phyloP scores from a whole-genome alignment of 805 yeast species.

The Hanseniaspora thailandica region DNA sequence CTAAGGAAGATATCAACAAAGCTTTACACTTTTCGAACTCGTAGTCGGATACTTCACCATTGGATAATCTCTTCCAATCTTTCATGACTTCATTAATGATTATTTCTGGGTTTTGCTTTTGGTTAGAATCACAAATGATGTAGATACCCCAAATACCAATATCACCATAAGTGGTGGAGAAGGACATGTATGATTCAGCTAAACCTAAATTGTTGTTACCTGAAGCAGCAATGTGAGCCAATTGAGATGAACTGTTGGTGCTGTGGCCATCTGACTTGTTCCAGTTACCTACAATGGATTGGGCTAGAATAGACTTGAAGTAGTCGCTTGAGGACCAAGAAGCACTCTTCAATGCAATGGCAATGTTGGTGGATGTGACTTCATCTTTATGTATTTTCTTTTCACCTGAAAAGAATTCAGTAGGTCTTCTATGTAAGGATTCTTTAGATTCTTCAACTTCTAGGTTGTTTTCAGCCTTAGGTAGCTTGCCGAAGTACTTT shows the following conservation, averaged over 20 bases:
- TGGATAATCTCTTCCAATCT: constrained; percentile 81
- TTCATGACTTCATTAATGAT: constrained; percentile 63
- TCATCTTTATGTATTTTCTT: constrained; percentile 70
- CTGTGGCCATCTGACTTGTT: constrained; percentile 84
- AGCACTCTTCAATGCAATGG: constrained; percentile 93
- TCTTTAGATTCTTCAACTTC: constrained; percentile 34
- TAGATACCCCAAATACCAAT: constrained; percentile 97
- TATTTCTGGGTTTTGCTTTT: constrained; percentile 44
- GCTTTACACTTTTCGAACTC: constrained; percentile 93
- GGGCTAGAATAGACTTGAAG: constrained; percentile 89
- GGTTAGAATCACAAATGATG: constrained; percentile 65
- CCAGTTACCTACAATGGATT: constrained; percentile 95
- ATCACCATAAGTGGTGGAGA: constrained; percentile 93
- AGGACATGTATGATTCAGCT: constrained; percentile 92
- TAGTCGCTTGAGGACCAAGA: constrained; percentile 95
- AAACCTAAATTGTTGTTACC: constrained; percentile 50
- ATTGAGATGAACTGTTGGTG: constrained; percentile 71
- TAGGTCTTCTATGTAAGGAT: constrained; percentile 35
- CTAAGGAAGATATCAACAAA: constrained; percentile 82
- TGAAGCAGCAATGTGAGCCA: constrained; percentile 51
- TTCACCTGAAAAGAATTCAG: constrained; percentile 69
- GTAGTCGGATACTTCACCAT: constrained; percentile 62
- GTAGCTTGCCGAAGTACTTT: constrained; percentile 60
- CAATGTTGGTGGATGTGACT: constrained; percentile 81
- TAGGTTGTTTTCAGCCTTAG: constrained; percentile 33